Conservation (phyloP, 805 yeast genomes). For the Schwanniomyces occidentalis region DNA sequence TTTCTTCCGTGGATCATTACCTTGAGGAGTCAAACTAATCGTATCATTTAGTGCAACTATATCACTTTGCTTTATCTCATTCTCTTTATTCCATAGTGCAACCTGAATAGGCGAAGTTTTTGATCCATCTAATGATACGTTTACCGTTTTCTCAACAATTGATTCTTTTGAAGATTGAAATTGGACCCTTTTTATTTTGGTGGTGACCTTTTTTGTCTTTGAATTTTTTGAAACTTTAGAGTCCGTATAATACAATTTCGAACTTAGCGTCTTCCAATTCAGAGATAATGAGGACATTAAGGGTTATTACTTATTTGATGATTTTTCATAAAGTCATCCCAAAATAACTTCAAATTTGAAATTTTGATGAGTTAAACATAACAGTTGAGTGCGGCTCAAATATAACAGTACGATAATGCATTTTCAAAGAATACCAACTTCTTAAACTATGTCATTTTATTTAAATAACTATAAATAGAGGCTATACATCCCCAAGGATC, state of each 20-base stretch:
- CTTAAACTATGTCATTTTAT: too few relatives aligned
- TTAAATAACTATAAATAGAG: too few relatives aligned
- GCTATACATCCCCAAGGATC: too few relatives aligned
- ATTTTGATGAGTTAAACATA: conserved; percentile 1
- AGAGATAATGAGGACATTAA: conserved; percentile 16
- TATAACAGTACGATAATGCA: too few relatives aligned
- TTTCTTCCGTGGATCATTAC: conserved; percentile 27
- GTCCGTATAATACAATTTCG: conserved; percentile 5
- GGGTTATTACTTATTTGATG: not conserved
- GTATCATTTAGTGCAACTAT: conserved; percentile 8
- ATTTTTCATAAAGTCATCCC: not conserved
- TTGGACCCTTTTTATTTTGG: conserved; percentile 3
- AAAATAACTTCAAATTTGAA: too few relatives aligned
- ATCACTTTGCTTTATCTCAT: conserved; percentile 16
- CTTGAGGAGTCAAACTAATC: conserved; percentile 4
- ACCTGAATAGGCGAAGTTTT: conserved; percentile 16
- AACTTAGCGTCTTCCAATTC: conserved; percentile 25
- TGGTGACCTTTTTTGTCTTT: conserved; percentile 4
- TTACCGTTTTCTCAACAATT: not conserved
- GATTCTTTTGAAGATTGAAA: not conserved
- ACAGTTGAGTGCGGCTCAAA: conserved; percentile 5
- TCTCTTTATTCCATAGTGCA: conserved; percentile 27
- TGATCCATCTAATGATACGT: conserved; percentile 1
- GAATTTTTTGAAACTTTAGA: conserved; percentile 13
- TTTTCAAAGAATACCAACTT: too few relatives aligned